Percentiles rank a stretch among this genome's conserved stretches.
Evolutionary conservation across 768 basidiomycete species (phyloP).

Genomic region (Kwoniella dendrophila): DNA sequence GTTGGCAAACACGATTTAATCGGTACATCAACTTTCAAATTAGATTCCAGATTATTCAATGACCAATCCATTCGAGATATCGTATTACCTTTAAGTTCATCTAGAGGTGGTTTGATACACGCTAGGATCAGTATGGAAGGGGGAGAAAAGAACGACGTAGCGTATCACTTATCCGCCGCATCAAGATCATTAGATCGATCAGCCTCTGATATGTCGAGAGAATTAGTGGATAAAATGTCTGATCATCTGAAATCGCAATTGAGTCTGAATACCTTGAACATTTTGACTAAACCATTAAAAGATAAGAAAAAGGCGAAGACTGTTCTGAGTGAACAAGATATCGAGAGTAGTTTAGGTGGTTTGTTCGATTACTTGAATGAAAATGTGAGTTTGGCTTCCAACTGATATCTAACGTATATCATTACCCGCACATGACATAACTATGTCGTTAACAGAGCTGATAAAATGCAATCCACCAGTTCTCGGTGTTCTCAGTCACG

Average conservation of each 20-base stretch:
- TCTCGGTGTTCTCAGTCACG: constrained; percentile 52
- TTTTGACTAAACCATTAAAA: constrained; percentile 39
- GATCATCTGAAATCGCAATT: constrained; percentile 44
- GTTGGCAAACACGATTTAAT: constrained; percentile 56
- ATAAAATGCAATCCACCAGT: constrained; percentile 41
- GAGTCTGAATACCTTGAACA: constrained; percentile 23
- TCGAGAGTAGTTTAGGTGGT: constrained; percentile 46
- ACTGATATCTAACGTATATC: constrained; percentile 11
- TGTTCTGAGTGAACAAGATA: constrained; percentile 39
- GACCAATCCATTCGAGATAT: constrained; percentile 39
- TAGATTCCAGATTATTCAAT: constrained; percentile 43
- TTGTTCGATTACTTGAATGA: constrained; percentile 53
- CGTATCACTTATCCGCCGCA: constrained; percentile 44
- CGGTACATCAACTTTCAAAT: constrained; percentile 46
- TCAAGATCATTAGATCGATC: constrained; percentile 45
- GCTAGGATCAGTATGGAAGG: constrained; percentile 51
- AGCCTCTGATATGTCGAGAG: constrained; percentile 45
- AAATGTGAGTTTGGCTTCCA: constrained; percentile 40
- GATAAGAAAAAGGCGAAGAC: constrained; percentile 48
- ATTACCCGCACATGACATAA: too few relatives aligned
- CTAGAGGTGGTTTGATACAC: constrained; percentile 44
- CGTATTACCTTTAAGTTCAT: constrained; percentile 37
- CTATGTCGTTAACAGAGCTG: too few relatives aligned
- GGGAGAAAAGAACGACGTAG: constrained; percentile 47
- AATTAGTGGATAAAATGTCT: constrained; percentile 50